These are phyloP conservation scores for Rhododendron mucronatum DNA, from an alignment of 148 eudicot genomes.

Conservation along the genomic window DNA sequence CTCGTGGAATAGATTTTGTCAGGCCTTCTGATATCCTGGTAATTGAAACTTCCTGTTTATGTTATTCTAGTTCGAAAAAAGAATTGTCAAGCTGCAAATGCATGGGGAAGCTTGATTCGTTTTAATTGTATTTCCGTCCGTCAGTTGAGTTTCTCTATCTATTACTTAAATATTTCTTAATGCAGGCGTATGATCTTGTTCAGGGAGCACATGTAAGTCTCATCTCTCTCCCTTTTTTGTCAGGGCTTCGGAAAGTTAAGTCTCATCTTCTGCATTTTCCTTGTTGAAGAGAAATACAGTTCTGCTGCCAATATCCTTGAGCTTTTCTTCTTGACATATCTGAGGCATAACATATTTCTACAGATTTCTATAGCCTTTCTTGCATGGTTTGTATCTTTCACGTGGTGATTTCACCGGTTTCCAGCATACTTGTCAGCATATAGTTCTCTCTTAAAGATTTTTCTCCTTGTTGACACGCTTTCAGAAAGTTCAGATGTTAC, in stretches of 20 bases:
- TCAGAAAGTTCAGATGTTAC: background rate
- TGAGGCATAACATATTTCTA: background rate
- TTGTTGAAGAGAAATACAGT: background rate
- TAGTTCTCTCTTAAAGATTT: background rate
- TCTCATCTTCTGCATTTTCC: conserved; percentile 13
- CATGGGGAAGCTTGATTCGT: background rate
- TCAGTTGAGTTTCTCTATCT: conserved; percentile 1
- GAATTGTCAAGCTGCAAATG: background rate
- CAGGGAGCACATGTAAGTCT: conserved; percentile 83
- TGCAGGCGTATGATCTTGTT: conserved; percentile 88
- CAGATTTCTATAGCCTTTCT: background rate
- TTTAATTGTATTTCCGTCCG: background rate
- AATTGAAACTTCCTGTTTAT: conserved; percentile 13
- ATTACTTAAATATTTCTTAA: conserved; percentile 4
- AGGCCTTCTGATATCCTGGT: conserved; percentile 70
- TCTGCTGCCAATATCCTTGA: background rate
- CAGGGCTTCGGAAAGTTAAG: background rate
- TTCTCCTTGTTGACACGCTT: background rate
- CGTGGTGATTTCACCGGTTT: background rate
- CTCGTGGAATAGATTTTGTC: conserved; percentile 25
- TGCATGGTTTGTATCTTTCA: background rate
- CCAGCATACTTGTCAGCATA: background rate
- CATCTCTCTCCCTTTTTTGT: background rate
- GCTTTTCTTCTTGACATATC: background rate
- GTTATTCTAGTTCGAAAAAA: background rate